Evolutionary conservation across 306 rosid genomes (phyloP), one percentile per base, ranked within the genome.

Genomic region (Pterocarpus macrocarpus): DNA sequence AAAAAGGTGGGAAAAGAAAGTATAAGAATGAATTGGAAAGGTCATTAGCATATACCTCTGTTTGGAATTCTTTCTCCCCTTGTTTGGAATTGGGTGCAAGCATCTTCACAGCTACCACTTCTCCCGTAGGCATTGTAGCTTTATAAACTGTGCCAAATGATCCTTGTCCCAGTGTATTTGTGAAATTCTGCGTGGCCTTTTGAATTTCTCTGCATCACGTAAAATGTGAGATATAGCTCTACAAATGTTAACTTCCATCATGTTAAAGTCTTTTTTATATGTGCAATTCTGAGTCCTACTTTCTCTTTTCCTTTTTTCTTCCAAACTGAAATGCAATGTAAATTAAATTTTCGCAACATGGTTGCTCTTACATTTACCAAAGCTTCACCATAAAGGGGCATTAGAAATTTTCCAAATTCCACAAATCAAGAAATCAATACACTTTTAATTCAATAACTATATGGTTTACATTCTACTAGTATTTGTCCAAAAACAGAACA

Each of bases 41-140:
- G 28, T 22, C 28, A 64, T 65, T 34, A 56, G 44, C 52, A 57
- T 39, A 16, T 86, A 89, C 97, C 92, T 92, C 97, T 32, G 95
- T 90, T 81, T 89, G 94, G 80, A 92, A 92, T 82, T 92, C 95
- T 70, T 66, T 90, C 79, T 92, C 95, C 75, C 97, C 97, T 75
- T 92, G 97, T 83, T 90, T 91, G 52, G 97, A 92, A 76, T 91
- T 75, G 28, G 81, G 52, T 2, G 76, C 77, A 69, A 82, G 85
- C 81, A 82, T 73, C 81, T 82, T 82, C 43, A 76, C 85, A 61
- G 85, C 85, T 28, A 82, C 81, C 77, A 76, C 81, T 52, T 69
- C 85, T 69, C 81, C 85, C 30, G 85, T 49, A 47, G 81, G 78
- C 61, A 82, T 76, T 17, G 63, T 76, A 43, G 85, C 85, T 69